A percentile compares a stretch with the other conserved stretches of the same genome.
phyloP scores from a whole-genome alignment of 176 grass and related monocot species.

The Eleusine coracana region DNA sequence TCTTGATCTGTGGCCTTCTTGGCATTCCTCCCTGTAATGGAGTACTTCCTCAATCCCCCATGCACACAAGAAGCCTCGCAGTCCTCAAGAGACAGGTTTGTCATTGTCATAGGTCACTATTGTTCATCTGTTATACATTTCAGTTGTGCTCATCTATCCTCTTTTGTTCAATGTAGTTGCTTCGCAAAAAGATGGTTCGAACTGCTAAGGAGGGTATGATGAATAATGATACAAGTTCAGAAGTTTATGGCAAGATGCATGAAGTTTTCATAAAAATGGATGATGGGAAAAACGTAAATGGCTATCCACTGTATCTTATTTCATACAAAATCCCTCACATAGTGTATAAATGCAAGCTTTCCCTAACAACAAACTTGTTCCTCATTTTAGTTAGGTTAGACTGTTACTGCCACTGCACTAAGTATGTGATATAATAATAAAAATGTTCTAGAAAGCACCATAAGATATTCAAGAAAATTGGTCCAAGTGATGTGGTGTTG shows the following conservation, averaged over 20 bases:
- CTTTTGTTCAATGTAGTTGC: conserved; percentile 50
- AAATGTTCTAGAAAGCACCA: no score
- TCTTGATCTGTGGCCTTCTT: conserved; percentile 80
- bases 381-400: neutral
- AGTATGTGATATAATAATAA: no score
- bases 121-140: conserved; percentile 11
- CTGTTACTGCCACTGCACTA: no score
- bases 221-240: conserved; percentile 60
- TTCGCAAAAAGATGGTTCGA: conserved; percentile 79
- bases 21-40: conserved; percentile 90
- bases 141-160: conserved; percentile 28
- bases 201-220: conserved; percentile 77
- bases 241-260: conserved; percentile 88
- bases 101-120: neutral
- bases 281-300: conserved; percentile 50
- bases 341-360: neutral
- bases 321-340: neutral
- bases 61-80: conserved; percentile 90
- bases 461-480: neutral
- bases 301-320: neutral
- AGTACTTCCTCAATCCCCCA: conserved; percentile 87
- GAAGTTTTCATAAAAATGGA: conserved; percentile 79
- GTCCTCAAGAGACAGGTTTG: conserved; percentile 78
- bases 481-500: no score
- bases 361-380: neutral